Base-by-base conservation (phyloP, 176 grass and related monocot species). In the Zoysia japonica region DNA sequence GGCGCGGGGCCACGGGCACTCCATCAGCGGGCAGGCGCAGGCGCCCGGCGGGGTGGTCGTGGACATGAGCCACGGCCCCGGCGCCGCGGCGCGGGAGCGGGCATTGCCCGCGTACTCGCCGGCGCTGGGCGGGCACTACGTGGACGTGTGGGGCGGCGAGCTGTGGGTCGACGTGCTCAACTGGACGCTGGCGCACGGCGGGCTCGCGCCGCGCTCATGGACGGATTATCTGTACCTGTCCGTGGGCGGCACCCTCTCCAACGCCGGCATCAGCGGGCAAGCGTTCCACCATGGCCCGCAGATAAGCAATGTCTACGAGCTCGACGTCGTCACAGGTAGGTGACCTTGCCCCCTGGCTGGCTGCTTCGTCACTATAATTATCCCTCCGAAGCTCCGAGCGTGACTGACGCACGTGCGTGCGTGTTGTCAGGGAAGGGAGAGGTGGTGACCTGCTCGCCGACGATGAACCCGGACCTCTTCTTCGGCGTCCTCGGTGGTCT, bases 221-320 rank as follows among this genome's bases (percentile, higher is more conserved):
- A 98, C 96, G 15, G 90, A 93, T 82, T 94, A 97, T 83, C 85
- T 97, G 9, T 94, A 94, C 83, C 85, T 97, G 5, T 90, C 94
- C 38, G 94, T 94, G 11, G 94, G 94, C n/a, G 94, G 94, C 10
- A 97, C 94, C 13, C 91, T 97, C 42, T 97, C 94, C 5, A 97
- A 97, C 82, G 91, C 94, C 55, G 94, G 91, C 54, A 90, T 94
- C 61, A 97, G 94, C 69, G 94, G 94, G 0, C 94, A 97, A 70
- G 85, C 94, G 2, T 97, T 97, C 88, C 87, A 92, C 79, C 85
- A 97, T 28, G 94, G 94, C 0, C 91, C 94, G 0, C 94, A 94
- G 83, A 92, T 92, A 76, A 91, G 86, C 84, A 95, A 93, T 61
- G 90, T 92, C 79, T 83, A 91, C 74, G 86, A 94, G 88, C 88